Evolutionary conservation across 805 yeast species (phyloP), one percentile per base, ranked within the genome.

Genomic region (Candida parachauliodes): DNA sequence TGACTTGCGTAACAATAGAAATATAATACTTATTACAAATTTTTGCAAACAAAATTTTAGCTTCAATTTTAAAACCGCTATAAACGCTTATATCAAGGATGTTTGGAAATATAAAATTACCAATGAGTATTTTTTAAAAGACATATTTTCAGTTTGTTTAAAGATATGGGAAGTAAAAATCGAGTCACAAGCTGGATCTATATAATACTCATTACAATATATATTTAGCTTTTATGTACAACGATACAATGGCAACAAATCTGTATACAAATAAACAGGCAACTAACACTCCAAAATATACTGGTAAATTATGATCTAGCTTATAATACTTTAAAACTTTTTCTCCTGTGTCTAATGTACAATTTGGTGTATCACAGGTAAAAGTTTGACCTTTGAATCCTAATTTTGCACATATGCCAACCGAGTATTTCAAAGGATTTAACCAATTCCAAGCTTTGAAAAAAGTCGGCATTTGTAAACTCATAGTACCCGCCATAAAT

Each of bases 401-500:
- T 41, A 79, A 49, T 45, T 81, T 75, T 12, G 79, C 72, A 30
- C 77, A 52, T 1, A 76, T 61, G 48, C 78, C 73, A 8, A 82
- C 81, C 2, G 79, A 80, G 51, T 83, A 87, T 49, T 81, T 83
- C 44, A 83, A 56, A 3, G 95, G 95, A 34, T 81, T 81, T 12
- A 83, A 48, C 59, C 78, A 87, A 57, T 85, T 87, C 54, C 83
- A 59, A 1, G 80, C 95, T 44, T 69, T 69, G 50, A 87, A 68
- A 32, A 87, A 78, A 1, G 59, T 62, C 17, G 83, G 83, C 81
- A 87, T 76, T 12, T 79, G 68, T 49, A 85, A 62, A 0, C 95
- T 83, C 79, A 87, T 70, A 9, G 88, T 64, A 3, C 95, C 96
- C 1, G 87, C 83, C 93, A 88, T 83, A 47, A 83, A 76, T 3